These are phyloP conservation scores for Candida albicans DNA, from an alignment of 1,139 yeast species.

Conservation along the genomic window DNA sequence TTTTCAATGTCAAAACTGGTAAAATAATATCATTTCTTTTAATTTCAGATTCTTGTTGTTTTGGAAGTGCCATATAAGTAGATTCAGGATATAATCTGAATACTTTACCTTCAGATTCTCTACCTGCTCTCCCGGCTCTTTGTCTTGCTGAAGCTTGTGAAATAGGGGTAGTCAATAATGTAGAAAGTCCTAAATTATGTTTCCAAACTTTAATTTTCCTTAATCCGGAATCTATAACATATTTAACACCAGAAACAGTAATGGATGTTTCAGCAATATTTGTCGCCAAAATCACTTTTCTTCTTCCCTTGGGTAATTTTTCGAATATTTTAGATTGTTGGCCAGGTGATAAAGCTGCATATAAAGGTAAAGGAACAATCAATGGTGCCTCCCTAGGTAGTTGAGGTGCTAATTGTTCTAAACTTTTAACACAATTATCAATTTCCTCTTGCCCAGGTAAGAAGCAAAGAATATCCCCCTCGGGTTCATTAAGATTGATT, in stretches of 20 bases:
- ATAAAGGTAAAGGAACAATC: slow-evolving; percentile 77
- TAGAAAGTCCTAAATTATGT: slow-evolving; percentile 86
- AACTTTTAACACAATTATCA: slow-evolving; percentile 72
- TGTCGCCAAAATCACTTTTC: slow-evolving; percentile 88
- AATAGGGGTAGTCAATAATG: slow-evolving; percentile 86
- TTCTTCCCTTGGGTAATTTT: slow-evolving; percentile 54
- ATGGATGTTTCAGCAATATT: slow-evolving; percentile 97
- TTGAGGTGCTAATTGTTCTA: slow-evolving; percentile 61
- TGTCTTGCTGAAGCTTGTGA: slow-evolving; percentile 95
- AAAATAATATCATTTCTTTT: slow-evolving; percentile 81
- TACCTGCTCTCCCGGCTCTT: slow-evolving; percentile 98
- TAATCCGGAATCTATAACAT: slow-evolving; percentile 89
- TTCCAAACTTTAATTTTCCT: slow-evolving; percentile 94
- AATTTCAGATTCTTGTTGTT: slow-evolving; percentile 91
- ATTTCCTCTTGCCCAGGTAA: slow-evolving; percentile 97
- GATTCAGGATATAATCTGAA: slow-evolving; percentile 78
- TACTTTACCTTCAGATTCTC: slow-evolving; percentile 89
- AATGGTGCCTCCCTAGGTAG: slow-evolving; percentile 75
- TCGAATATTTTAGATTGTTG: slow-evolving; percentile 79
- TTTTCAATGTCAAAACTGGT: slow-evolving; percentile 80
- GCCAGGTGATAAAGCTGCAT: slow-evolving; percentile 87
- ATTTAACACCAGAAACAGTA: slow-evolving; percentile 93
- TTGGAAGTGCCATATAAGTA: slow-evolving; percentile 57
- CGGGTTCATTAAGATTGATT: slow-evolving; percentile 71
- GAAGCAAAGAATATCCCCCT: slow-evolving; percentile 88